Evolutionary conservation across 306 rosid species (phyloP), one percentile per base, ranked within the genome.

Genomic region (Medicago arabica): DNA sequence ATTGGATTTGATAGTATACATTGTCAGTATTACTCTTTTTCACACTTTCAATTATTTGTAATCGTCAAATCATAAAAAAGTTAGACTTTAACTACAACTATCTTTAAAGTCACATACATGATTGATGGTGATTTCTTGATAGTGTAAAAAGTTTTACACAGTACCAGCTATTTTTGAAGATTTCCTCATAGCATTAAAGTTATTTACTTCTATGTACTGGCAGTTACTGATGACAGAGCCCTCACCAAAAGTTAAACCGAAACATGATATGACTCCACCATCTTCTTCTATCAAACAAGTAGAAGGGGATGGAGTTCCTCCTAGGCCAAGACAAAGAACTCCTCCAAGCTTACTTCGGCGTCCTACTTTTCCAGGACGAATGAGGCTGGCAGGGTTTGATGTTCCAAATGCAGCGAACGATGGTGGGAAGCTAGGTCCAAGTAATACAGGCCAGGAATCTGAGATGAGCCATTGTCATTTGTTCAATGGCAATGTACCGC

Each of bases 301-400:
- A 66, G 85, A 80, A 67, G 99, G 85, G 69, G 98, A 90, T 75
- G 97, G 96, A 74, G 72, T 86, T 89, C 78, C 89, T 79, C 64
- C 91, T 13, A 96, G 77, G 80, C 78, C 88, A 44, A 86, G 92
- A 85, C 97, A 85, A 84, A 83, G 79, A 86, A 96, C 96, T 51
- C 98, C 99, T 23, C 96, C 99, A n/a, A 80, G 69, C 75, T 70
- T 87, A 63, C 87, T 83, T 47, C 82, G 86, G 74, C 89, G 93
- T 34, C 76, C 88, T 25, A 74, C 97, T 18, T 90, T 89, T 85
- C 84, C 90, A 1, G 89, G 76, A 53, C 80, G 87, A 74, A 77
- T 78, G 83, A 90, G 81, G 90, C 88, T 87, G 80, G 82, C 74
- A 8, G 96, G 87, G 77, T 28, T 72, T 75, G 98, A 90, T 81